Evolutionary conservation across 2,329 filamentous ascomycete genomes (phyloP).

Genomic region (Byssothecium circinans): DNA sequence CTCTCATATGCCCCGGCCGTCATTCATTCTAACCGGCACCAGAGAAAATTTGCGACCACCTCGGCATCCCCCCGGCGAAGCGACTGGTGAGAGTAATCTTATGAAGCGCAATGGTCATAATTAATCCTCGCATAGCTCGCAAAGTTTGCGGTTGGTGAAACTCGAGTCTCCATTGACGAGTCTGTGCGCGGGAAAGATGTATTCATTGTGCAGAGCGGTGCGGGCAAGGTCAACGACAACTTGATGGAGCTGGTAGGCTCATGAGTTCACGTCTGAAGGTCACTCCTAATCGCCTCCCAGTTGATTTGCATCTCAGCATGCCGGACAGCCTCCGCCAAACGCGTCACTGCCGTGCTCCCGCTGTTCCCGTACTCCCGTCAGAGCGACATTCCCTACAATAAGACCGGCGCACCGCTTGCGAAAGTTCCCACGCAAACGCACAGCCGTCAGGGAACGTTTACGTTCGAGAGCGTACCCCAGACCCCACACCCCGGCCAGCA

Average conservation of each 20-base stretch:
- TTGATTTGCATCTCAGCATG: constrained; percentile 99
- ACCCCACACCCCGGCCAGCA: constrained; percentile 75
- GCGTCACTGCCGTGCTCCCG: constrained; percentile 90
- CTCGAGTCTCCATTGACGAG: constrained; percentile 91
- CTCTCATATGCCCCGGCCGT: background rate
- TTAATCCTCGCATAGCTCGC: constrained; percentile 53
- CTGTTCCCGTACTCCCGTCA: constrained; percentile 97
- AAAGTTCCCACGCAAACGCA: constrained; percentile 57
- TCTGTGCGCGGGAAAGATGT: constrained; percentile 95
- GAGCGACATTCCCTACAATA: constrained; percentile 96
- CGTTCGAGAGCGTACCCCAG: constrained; percentile 88
- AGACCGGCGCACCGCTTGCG: constrained; percentile 82
- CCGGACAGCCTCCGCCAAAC: constrained; percentile 88
- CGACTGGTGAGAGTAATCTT: constrained; percentile 55
- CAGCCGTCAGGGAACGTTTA: constrained; percentile 60
- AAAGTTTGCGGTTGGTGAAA: constrained; percentile 96
- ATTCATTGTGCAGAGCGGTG: constrained; percentile 95
- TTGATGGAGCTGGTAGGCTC: constrained; percentile 68
- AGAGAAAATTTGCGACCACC: constrained; percentile 76
- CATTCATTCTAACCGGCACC: constrained; percentile 13
- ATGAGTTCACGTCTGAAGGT: constrained; percentile 24
- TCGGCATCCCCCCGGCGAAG: constrained; percentile 83
- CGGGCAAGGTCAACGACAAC: constrained; percentile 92
- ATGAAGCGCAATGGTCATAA: background rate
- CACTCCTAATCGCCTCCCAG: constrained; percentile 31